A percentile compares a stretch with the other conserved stretches of the same genome.
Conservation (phyloP, 495 filamentous ascomycete species). For the Oleoguttula mirabilis region DNA sequence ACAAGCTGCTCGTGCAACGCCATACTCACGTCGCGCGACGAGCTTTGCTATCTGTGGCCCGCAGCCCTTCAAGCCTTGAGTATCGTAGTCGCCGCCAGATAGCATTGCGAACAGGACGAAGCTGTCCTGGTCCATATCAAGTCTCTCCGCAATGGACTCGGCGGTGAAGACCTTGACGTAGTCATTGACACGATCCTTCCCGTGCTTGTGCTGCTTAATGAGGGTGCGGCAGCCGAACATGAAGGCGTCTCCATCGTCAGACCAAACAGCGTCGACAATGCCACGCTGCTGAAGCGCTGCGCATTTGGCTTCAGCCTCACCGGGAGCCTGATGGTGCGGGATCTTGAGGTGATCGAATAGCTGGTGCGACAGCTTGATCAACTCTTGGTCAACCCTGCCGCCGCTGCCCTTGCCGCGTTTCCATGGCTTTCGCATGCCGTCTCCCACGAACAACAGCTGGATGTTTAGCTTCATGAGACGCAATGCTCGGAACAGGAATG, state of each 20-base stretch:
- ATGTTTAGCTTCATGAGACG: too few species aligned
- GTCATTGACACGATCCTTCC: constrained; percentile 12
- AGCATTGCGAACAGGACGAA: constrained; percentile 23
- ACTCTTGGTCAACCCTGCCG: too few species aligned
- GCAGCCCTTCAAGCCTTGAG: constrained; percentile 20
- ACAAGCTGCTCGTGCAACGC: too few species aligned
- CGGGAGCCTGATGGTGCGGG: too few species aligned
- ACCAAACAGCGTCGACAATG: constrained; percentile 25
- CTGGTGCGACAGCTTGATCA: too few species aligned
- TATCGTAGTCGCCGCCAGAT: constrained; percentile 23
- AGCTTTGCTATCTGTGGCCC: constrained; percentile 15
- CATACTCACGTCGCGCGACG: too few species aligned
- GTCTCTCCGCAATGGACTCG: constrained; percentile 5
- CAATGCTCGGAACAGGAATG: too few species aligned
- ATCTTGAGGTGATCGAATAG: too few species aligned
- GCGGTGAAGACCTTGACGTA: constrained; percentile 14
- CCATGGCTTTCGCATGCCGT: too few species aligned
- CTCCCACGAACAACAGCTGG: too few species aligned
- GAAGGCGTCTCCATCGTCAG: constrained; percentile 22
- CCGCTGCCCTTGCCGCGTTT: too few species aligned
- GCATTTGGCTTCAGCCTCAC: too few species aligned
- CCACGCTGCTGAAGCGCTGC: constrained; percentile 20
- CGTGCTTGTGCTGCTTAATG: constrained; percentile 18
- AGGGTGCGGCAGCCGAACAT: constrained; percentile 25
- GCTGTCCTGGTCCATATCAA: constrained; percentile 15